A percentile compares a stretch with the other conserved stretches of the same genome.
Evolutionary conservation across 768 basidiomycete genomes (phyloP).

Genomic region (Pisolithus orientalis): DNA sequence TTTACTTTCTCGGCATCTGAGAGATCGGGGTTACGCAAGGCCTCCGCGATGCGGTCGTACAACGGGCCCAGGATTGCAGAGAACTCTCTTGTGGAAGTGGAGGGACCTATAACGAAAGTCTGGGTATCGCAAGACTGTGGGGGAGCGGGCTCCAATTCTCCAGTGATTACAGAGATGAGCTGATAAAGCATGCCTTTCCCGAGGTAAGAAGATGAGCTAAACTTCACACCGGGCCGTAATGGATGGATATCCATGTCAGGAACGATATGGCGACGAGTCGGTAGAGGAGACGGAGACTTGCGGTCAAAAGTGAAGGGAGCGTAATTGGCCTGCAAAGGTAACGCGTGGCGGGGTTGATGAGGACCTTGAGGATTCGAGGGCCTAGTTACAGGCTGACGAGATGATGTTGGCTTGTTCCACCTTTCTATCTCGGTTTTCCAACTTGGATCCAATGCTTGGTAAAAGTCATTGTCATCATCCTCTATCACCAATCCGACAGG

Average conservation of each 20-base stretch:
- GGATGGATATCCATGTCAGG: conserved; percentile 48
- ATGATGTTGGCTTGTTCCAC: conserved; percentile 20
- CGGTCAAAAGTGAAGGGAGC: conserved; percentile 13
- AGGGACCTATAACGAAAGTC: conserved; percentile 39
- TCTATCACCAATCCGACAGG: conserved; percentile 34
- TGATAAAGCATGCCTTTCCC: conserved; percentile 56
- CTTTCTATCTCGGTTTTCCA: conserved; percentile 28
- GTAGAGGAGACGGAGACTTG: conserved; percentile 3
- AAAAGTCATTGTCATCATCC: conserved; percentile 39
- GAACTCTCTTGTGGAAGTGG: conserved; percentile 40
- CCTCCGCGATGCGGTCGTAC: conserved; percentile 38
- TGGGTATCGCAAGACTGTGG: conserved; percentile 30
- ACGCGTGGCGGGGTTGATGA: conserved; percentile 11
- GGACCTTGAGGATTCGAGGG: conserved; percentile 5
- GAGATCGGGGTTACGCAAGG: conserved; percentile 29
- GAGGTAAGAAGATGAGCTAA: conserved; percentile 47
- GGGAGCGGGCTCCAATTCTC: conserved; percentile 16
- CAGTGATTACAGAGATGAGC: conserved; percentile 37
- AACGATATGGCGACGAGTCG: conserved; percentile 19
- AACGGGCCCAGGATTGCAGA: conserved; percentile 38
- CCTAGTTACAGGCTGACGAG: conserved; percentile 7
- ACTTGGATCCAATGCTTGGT: conserved; percentile 35
- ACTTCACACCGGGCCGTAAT: conserved; percentile 47
- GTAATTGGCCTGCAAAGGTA: conserved; percentile 5
- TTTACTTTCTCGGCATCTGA: conserved; percentile 16